Base-by-base conservation (phyloP, 208 protist species). In the Crithidia expoeki region DNA sequence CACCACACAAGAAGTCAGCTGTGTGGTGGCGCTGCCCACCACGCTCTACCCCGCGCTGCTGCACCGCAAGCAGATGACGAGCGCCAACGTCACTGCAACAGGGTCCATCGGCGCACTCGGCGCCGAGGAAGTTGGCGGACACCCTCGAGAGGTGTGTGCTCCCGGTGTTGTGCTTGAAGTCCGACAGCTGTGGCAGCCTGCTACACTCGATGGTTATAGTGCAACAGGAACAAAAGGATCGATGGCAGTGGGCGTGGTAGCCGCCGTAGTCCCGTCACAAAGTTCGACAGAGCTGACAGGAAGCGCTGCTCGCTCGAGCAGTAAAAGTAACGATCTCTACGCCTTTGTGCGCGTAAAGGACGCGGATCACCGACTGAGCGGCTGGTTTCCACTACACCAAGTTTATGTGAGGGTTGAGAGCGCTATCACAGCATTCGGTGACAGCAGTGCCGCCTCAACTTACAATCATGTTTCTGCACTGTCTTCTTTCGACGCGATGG, bases 331-430 rank as follows among this genome's bases (percentile, higher is more conserved):
- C 40, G 14, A 44, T n/a, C 21, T 58, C 4, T 17, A 58, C 46
- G 92, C 76, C 11, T 96, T 89, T 64, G 89, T 96, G 52, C 88
- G 89, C 5, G 27, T 92, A 7, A 92, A 92, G 71, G 87, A 94
- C 44, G 47, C 74, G 9, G 85, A 94, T 53, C 86, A 94, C 65
- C 92, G 92, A 7, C 58, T 89, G 17, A 92, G 86, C 49, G 84
- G 82, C 19, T 96, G 92, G 89, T 86, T 92, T 57, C 81, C 84
- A 4, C 52, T 92, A 7, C 19, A 67, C 34, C 61, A 72, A 12
- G 81, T 96, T n/a, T 76, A 84, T 30, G 57, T 94, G 17, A 92
- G 83, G 56, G 27, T 19, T 46, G 71, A 83, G 9, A 44, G 59
- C 10, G 52, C 60, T 10, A 19, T 36, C 50, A 6, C 42, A 7